Percentiles rank a stretch among this genome's conserved stretches.
phyloP scores from a whole-genome alignment of 148 eudicot species.

The Fagopyrum tataricum region DNA sequence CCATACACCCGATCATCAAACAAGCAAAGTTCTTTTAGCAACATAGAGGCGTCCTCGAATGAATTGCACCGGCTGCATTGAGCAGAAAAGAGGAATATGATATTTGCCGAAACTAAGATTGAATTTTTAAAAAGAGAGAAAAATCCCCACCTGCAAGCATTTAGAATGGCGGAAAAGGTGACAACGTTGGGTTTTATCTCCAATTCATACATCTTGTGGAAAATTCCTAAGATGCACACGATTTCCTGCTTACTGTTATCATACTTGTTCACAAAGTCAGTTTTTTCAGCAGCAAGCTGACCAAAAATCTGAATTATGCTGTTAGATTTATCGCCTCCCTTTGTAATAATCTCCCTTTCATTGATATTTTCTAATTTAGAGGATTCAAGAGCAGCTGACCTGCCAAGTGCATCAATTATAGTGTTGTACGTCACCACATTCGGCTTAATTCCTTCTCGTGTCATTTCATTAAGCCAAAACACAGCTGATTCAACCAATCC shows the following conservation, averaged over 20 bases:
- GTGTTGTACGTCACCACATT: constrained; percentile 96
- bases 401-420: constrained; percentile 93
- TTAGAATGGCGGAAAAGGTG: constrained; percentile 92
- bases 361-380: constrained; percentile 10
- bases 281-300: constrained; percentile 58
- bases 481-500: constrained; percentile 79
- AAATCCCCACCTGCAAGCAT: constrained; percentile 87
- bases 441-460: constrained; percentile 77
- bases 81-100: constrained; percentile 4
- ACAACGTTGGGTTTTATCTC: constrained; percentile 93
- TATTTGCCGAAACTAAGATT: neutral
- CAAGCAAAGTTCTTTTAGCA: constrained; percentile 79
- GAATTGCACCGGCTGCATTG: constrained; percentile 86
- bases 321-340: constrained; percentile 28
- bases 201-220: constrained; percentile 83
- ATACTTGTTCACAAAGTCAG: constrained; percentile 27
- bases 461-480: constrained; percentile 85
- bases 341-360: constrained; percentile 27
- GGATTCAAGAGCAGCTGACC: constrained; percentile 28
- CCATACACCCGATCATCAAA: constrained; percentile 95
- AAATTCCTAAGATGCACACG: constrained; percentile 66
- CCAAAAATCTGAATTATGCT: constrained; percentile 57
- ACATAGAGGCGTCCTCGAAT: constrained; percentile 84
- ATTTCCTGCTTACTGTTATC: constrained; percentile 47
- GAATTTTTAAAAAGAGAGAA: neutral